Percentiles rank a stretch among this genome's conserved stretches.
phyloP scores from a whole-genome alignment of 805 yeast species.

The Millerago galiae region DNA sequence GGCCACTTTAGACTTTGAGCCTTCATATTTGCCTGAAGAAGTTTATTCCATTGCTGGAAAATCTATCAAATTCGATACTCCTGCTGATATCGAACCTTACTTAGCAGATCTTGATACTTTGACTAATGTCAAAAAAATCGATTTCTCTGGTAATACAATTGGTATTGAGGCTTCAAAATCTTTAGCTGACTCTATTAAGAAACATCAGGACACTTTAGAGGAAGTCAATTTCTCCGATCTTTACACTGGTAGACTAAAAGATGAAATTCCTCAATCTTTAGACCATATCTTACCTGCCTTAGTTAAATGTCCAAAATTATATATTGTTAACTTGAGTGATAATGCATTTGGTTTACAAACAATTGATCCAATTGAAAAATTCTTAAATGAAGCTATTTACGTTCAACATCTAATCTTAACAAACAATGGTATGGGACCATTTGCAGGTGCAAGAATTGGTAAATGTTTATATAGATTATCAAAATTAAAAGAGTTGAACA shows the following conservation, averaged over 20 bases:
- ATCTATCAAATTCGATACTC: slow-evolving; percentile 68
- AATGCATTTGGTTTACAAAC: slow-evolving; percentile 97
- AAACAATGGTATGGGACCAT: slow-evolving; percentile 98
- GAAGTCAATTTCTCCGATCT: slow-evolving; percentile 86
- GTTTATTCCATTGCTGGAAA: slow-evolving; percentile 64
- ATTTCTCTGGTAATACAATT: slow-evolving; percentile 88
- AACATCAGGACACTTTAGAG: slow-evolving; percentile 38
- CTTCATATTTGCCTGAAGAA: slow-evolving; percentile 39
- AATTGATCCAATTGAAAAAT: slow-evolving; percentile 80
- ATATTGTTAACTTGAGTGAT: slow-evolving; percentile 79
- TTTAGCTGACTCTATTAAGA: slow-evolving; percentile 50
- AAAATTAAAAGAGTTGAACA: slow-evolving; percentile 46
- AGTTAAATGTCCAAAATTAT: slow-evolving; percentile 58
- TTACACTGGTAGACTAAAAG: slow-evolving; percentile 90
- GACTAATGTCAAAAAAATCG: slow-evolving; percentile 44
- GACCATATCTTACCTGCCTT: slow-evolving; percentile 67
- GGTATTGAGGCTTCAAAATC: slow-evolving; percentile 83
- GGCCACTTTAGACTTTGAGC: slow-evolving; percentile 35
- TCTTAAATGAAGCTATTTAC: slow-evolving; percentile 67
- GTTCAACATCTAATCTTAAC: slow-evolving; percentile 82
- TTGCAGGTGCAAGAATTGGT: slow-evolving; percentile 93
- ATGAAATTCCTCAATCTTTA: slow-evolving; percentile 87
- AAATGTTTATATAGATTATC: slow-evolving; percentile 72
- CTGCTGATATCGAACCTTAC: slow-evolving; percentile 67
- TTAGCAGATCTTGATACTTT: slow-evolving; percentile 46